A percentile compares a stretch with the other conserved stretches of the same genome.
Conservation (phyloP, 495 filamentous ascomycete genomes). For the Xylaria grammica region DNA sequence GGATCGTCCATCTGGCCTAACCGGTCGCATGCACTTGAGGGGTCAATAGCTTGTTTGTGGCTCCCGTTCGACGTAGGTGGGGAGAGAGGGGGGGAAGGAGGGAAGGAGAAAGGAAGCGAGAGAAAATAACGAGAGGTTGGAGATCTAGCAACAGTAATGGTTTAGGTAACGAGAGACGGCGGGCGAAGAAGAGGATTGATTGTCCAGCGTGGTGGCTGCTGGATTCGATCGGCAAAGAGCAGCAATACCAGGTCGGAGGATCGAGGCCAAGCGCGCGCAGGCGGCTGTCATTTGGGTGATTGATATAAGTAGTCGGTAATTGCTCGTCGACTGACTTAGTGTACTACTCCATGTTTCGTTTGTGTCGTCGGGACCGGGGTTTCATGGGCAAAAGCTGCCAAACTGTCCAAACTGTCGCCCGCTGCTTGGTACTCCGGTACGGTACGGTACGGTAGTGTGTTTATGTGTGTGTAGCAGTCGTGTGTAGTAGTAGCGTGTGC, state of each 20-base stretch:
- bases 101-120: slow-evolving; percentile 15
- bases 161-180: slow-evolving; percentile 11
- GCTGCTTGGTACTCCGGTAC: too few species aligned
- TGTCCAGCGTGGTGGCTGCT: slow-evolving; percentile 10
- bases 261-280: slow-evolving; percentile 22
- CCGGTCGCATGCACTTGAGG: slow-evolving; percentile 23
- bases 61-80: slow-evolving; percentile 10
- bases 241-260: slow-evolving; percentile 21
- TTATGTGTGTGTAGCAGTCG: too few species aligned
- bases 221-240: slow-evolving; percentile 4
- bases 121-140: background rate
- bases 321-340: background rate
- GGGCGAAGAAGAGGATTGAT: background rate
- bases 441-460: too few species aligned
- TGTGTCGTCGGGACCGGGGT: slow-evolving; percentile 12
- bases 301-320: background rate
- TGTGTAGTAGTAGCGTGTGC: too few species aligned
- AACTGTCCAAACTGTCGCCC: slow-evolving; percentile 14
- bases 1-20: slow-evolving; percentile 36
- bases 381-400: background rate
- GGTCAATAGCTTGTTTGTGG: background rate
- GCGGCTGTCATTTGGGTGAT: slow-evolving; percentile 22
- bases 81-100: slow-evolving; percentile 14
- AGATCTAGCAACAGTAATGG: background rate
- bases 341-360: slow-evolving; percentile 21